Evolutionary conservation across 2,329 filamentous ascomycete genomes (phyloP).

Genomic region (Pseudogymnoascus sp.): DNA sequence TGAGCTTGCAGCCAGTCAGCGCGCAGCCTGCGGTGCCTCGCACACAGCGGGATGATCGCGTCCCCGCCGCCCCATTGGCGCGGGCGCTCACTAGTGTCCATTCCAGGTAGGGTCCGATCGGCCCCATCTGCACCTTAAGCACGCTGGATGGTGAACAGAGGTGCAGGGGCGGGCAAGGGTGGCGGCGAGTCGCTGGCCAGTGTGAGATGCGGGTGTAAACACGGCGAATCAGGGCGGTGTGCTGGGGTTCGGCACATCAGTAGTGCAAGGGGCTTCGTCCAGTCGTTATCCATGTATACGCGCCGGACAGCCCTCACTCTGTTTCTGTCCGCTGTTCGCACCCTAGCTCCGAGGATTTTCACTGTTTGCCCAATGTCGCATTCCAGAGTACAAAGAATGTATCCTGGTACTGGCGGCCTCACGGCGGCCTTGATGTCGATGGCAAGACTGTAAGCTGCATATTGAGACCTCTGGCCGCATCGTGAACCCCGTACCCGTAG

Average conservation of each 20-base stretch:
- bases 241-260: background rate
- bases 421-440: background rate
- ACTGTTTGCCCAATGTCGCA: background rate
- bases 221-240: background rate
- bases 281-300: constrained; percentile 1
- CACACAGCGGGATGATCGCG: constrained; percentile 4
- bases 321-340: background rate
- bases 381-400: background rate
- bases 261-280: constrained; percentile 6
- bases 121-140: background rate
- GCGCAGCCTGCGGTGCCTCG: background rate
- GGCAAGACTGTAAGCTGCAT: background rate
- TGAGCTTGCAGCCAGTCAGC: background rate
- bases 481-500: background rate
- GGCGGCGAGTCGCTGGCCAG: background rate
- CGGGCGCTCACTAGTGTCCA: background rate
- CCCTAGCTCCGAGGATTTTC: background rate
- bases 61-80: constrained; percentile 1
- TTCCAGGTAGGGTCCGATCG: constrained; percentile 1
- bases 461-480: constrained; percentile 2
- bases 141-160: background rate
- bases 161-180: background rate
- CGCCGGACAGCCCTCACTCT: background rate
- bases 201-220: background rate
- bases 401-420: background rate